Conservation (phyloP, 176 grass and related monocot species). For the Phragmites australis region DNA sequence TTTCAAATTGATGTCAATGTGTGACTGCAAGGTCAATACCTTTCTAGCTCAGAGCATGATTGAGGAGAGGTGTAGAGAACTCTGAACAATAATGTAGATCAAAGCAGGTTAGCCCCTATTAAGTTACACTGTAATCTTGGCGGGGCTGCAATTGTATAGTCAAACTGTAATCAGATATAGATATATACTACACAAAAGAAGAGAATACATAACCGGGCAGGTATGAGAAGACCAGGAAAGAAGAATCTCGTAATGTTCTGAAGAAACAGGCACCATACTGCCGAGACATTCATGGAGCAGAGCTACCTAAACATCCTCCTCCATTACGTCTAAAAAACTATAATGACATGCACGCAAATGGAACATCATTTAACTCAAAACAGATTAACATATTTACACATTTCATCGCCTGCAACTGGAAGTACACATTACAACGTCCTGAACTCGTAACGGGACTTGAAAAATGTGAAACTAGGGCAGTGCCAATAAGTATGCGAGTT, state of each 20-base stretch:
- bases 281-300: slow-evolving; percentile 43
- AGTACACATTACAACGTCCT: not conserved
- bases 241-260: slow-evolving; percentile 29
- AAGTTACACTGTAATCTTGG: not conserved
- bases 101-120: not conserved
- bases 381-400: not conserved
- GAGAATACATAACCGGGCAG: not conserved
- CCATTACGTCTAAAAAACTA: not conserved
- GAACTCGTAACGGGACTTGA: not conserved
- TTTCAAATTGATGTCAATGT: not conserved
- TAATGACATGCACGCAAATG: not conserved
- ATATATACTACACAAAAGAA: not conserved
- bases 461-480: not conserved
- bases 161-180: not conserved
- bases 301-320: slow-evolving; percentile 44
- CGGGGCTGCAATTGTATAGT: not conserved
- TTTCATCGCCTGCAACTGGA: not conserved
- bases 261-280: slow-evolving; percentile 21
- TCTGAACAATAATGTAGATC: not conserved
- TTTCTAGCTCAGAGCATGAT: not conserved
- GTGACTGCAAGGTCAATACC: slow-evolving; percentile 16
- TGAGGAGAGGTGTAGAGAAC: not conserved
- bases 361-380: not conserved
- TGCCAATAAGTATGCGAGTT: not conserved
- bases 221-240: slow-evolving; percentile 1